A percentile compares a stretch with the other conserved stretches of the same genome.
Conservation (phyloP, 2,329 filamentous ascomycete genomes). For the Epichloe sp. region DNA sequence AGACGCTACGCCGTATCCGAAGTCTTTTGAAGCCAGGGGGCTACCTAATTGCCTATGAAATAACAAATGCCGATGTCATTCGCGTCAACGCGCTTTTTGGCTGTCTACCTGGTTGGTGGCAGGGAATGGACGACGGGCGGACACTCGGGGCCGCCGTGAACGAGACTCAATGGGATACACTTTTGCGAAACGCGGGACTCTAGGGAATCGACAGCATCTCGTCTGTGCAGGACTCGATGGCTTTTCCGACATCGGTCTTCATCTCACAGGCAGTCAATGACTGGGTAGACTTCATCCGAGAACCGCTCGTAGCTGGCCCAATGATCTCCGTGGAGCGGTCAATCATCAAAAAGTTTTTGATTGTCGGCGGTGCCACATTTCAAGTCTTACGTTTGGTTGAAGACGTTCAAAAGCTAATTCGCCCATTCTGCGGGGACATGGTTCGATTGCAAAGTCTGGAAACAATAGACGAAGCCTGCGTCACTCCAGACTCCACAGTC, state of each 20-base stretch:
- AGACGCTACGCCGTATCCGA: conserved; percentile 9
- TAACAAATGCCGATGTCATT: not conserved
- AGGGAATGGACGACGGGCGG: not conserved
- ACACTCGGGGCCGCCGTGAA: not conserved
- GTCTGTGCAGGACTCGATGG: not conserved
- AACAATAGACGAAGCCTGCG: not conserved
- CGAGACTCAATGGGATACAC: not conserved
- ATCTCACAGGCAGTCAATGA: conserved; percentile 2
- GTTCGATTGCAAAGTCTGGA: not conserved
- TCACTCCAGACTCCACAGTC: not conserved
- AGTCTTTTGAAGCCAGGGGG: conserved; percentile 7
- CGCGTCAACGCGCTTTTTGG: conserved; percentile 1
- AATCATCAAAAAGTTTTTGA: not conserved
- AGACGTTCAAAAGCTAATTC: not conserved
- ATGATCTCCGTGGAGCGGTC: not conserved
- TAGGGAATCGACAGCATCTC: conserved; percentile 3
- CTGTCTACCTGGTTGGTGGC: conserved; percentile 2
- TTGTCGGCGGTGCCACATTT: not conserved
- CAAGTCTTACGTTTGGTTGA: not conserved
- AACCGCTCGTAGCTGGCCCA: not conserved
- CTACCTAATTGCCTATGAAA: conserved; percentile 3
- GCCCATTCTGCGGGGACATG: not conserved
- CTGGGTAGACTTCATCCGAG: not conserved
- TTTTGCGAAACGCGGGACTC: conserved; percentile 1
- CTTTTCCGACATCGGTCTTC: not conserved